Evolutionary conservation across 192 early-diverging fungal genomes (phyloP).

Genomic region (Lobosporangium transversale): DNA sequence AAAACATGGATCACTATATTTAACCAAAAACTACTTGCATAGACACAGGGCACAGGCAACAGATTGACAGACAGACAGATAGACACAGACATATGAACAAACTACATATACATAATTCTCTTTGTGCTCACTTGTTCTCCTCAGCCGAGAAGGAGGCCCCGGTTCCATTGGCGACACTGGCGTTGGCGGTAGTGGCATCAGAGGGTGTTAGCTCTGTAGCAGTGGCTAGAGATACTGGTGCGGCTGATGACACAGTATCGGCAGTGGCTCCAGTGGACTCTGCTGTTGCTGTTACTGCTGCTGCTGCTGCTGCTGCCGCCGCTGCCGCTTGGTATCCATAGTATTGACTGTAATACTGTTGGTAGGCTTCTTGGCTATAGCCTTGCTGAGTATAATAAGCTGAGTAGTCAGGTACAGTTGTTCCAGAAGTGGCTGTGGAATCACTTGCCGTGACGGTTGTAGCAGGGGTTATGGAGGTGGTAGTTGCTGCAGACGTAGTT

Average conservation of each 20-base stretch:
- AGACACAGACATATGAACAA: background rate
- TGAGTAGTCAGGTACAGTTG: slow-evolving; percentile 44
- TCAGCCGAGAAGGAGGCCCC: background rate
- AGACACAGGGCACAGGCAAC: background rate
- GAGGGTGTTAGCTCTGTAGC: background rate
- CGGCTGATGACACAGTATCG: slow-evolving; percentile 1
- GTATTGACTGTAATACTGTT: slow-evolving; percentile 60
- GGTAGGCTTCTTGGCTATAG: slow-evolving; percentile 51
- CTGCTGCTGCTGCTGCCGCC: background rate
- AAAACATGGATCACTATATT: too few species aligned
- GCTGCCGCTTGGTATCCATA: slow-evolving; percentile 44
- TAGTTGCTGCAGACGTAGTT: background rate
- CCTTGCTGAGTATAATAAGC: slow-evolving; percentile 56
- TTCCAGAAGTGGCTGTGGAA: background rate
- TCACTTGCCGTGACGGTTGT: slow-evolving; percentile 6
- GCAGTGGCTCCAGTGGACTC: slow-evolving; percentile 4
- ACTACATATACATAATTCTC: background rate
- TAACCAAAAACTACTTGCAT: too few species aligned
- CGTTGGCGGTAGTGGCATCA: background rate
- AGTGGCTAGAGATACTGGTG: background rate
- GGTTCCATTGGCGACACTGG: background rate
- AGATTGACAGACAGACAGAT: background rate
- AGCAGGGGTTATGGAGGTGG: slow-evolving; percentile 1
- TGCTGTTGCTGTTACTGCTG: background rate
- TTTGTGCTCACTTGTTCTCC: slow-evolving; percentile 4